Conservation (phyloP, 306 rosid species). For the Quercus agrifolia region DNA sequence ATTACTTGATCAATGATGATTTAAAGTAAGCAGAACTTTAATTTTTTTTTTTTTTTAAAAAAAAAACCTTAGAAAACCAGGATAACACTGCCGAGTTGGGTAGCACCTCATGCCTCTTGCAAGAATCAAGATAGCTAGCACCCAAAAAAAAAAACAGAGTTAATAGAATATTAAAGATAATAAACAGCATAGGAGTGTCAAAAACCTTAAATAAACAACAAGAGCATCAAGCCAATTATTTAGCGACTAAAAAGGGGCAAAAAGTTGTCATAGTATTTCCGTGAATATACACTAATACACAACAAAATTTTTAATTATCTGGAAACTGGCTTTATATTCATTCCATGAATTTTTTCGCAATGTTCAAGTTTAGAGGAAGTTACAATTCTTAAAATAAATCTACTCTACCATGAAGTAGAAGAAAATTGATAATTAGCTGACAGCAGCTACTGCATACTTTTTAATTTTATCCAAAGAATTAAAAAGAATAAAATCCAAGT, state of each 20-base stretch:
- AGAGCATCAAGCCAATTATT: neutral
- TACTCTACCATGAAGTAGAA: neutral
- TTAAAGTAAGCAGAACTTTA: neutral
- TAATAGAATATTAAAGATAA: neutral
- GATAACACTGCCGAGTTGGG: slow-evolving; percentile 59
- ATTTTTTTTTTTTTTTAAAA: neutral
- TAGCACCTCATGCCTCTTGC: slow-evolving; percentile 57
- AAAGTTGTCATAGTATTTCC: neutral
- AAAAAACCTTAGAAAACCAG: slow-evolving; percentile 50
- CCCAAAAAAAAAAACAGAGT: slow-evolving; percentile 8
- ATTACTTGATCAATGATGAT: neutral
- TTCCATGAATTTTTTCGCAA: neutral
- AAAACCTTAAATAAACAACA: neutral
- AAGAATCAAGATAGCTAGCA: slow-evolving; percentile 62
- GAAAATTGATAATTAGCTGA: neutral
- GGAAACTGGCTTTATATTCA: neutral
- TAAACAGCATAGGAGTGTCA: neutral
- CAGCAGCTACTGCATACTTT: neutral
- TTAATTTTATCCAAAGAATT: no score
- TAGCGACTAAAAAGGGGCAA: neutral
- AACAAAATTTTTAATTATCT: neutral
- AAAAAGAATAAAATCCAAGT: neutral
- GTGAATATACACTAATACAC: neutral
- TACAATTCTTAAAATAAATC: neutral
- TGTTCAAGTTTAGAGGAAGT: neutral